Percentiles rank a stretch among this genome's conserved stretches.
These are phyloP conservation scores for Torulaspora maleeae DNA, from an alignment of 805 yeast genomes.

Conservation along the genomic window DNA sequence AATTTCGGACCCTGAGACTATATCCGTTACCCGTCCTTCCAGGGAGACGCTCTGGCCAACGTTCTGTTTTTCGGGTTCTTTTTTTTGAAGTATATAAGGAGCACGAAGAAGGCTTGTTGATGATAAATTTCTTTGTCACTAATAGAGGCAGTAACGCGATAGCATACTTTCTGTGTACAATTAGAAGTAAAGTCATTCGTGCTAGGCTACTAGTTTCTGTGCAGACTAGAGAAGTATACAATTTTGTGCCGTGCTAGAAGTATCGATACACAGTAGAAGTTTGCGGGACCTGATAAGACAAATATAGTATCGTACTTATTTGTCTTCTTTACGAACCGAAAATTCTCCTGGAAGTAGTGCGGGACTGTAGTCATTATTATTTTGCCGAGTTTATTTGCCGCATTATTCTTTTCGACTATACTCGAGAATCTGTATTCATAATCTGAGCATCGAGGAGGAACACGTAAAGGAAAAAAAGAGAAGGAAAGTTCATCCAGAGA, in stretches of 20 bases:
- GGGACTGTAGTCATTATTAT: constrained; percentile 12
- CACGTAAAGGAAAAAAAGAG: constrained; percentile 2
- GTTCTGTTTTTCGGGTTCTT: neutral
- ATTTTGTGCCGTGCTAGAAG: constrained; percentile 1
- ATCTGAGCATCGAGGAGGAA: constrained; percentile 8
- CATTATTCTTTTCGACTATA: constrained; percentile 1
- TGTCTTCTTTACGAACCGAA: neutral
- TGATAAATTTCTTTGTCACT: neutral
- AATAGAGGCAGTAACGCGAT: neutral
- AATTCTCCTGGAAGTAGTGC: constrained; percentile 6
- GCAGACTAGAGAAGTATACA: neutral
- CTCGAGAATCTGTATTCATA: constrained; percentile 5
- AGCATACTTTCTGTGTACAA: constrained; percentile 3
- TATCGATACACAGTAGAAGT: neutral
- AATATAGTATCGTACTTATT: neutral
- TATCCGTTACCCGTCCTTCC: neutral
- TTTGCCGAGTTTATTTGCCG: neutral
- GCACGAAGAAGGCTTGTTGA: neutral
- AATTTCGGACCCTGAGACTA: neutral
- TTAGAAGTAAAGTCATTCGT: constrained; percentile 1
- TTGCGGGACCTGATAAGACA: neutral
- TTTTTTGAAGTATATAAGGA: neutral
- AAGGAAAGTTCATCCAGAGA: neutral
- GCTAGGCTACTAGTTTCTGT: constrained; percentile 4
- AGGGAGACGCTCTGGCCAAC: neutral